phyloP scores from a whole-genome alignment of 352 stramenopile species.

The Hyphochytrium catenoides region DNA sequence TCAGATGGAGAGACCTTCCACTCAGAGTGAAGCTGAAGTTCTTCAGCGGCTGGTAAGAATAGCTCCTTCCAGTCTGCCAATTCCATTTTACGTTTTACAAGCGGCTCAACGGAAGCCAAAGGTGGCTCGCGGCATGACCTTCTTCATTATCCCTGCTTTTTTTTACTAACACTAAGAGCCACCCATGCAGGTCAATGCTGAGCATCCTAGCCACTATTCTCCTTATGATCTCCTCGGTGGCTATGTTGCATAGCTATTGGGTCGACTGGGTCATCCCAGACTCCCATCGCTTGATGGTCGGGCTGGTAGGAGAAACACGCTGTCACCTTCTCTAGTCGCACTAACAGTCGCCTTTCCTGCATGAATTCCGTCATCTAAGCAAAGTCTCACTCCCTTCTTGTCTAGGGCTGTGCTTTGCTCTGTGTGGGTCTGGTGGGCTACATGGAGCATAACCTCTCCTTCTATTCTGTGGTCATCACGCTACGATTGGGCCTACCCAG shows the following conservation, averaged over 20 bases:
- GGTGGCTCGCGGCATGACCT: not conserved
- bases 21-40: conserved; percentile 27
- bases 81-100: not conserved
- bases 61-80: too few species aligned
- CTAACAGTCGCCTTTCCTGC: not conserved
- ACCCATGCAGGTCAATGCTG: conserved; percentile 19
- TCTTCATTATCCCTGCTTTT: conserved; percentile 1
- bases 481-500: conserved; percentile 44
- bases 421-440: conserved; percentile 60
- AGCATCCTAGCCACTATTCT: conserved; percentile 22
- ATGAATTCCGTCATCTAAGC: not conserved
- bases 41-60: conserved; percentile 39
- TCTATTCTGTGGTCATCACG: conserved; percentile 72
- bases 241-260: conserved; percentile 38
- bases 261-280: conserved; percentile 41
- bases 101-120: conserved; percentile 4
- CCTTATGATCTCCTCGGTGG: conserved; percentile 28
- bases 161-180: not conserved
- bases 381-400: conserved; percentile 4
- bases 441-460: conserved; percentile 50
- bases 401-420: conserved; percentile 30
- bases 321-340: too few species aligned
- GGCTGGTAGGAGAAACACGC: too few species aligned
- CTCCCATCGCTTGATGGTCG: conserved; percentile 39
- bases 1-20: conserved; percentile 17